Evolutionary conservation across 2,329 filamentous ascomycete genomes (phyloP).

Genomic region (Neofusicoccum kwambonambiense): DNA sequence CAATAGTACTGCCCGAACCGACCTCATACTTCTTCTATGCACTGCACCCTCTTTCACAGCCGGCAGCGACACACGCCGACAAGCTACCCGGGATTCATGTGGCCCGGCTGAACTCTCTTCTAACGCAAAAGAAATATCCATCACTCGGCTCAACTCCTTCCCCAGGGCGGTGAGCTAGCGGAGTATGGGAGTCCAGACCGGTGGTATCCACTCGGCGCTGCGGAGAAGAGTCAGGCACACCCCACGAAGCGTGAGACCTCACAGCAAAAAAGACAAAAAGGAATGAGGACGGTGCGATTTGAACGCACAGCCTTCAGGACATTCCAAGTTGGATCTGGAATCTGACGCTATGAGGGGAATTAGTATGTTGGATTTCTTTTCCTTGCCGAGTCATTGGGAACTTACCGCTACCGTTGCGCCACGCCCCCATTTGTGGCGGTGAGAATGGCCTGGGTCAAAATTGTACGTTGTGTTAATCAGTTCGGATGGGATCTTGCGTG

Average conservation of each 20-base stretch:
- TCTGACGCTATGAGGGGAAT: slow-evolving; percentile 6
- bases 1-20: too few relatives aligned
- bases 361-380: background rate
- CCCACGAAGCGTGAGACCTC: background rate
- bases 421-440: background rate
- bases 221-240: background rate
- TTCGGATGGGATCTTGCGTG: background rate
- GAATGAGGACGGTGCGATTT: slow-evolving; percentile 8
- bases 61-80: background rate
- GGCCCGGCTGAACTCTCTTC: too few relatives aligned
- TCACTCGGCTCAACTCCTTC: background rate
- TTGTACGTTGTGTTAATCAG: background rate
- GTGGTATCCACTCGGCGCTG: background rate
- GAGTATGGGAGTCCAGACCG: background rate
- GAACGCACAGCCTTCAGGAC: slow-evolving; percentile 10
- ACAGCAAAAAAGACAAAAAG: background rate
- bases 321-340: slow-evolving; percentile 8
- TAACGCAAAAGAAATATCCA: too few relatives aligned
- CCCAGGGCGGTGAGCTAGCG: background rate
- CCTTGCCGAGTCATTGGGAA: background rate
- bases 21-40: too few relatives aligned
- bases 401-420: slow-evolving; percentile 13
- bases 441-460: background rate
- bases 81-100: background rate
- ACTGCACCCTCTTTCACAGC: too few relatives aligned